A percentile compares a stretch with the other conserved stretches of the same genome.
Conservation (phyloP, 768 basidiomycete genomes). For the Collybiopsis confluens region DNA sequence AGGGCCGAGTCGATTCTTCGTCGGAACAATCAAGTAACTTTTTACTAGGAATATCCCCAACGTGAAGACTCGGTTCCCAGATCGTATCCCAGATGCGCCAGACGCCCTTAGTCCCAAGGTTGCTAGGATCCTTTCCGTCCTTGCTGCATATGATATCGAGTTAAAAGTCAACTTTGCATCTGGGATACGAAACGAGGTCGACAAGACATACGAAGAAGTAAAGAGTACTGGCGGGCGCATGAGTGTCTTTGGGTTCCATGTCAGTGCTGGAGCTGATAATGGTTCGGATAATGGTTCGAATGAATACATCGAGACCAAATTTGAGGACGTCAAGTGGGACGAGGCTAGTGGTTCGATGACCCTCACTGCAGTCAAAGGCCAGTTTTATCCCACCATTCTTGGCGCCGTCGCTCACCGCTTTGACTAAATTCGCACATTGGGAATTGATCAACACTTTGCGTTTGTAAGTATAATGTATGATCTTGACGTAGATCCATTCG, state of each 20-base stretch:
- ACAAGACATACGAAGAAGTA: conserved; percentile 9
- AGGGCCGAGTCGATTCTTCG: neutral
- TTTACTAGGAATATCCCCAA: conserved; percentile 4
- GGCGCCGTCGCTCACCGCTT: conserved; percentile 5
- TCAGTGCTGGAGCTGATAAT: neutral
- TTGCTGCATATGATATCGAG: conserved; percentile 8
- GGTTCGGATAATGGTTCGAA: too few relatives aligned
- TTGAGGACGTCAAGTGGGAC: conserved; percentile 9
- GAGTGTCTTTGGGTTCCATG: conserved; percentile 9
- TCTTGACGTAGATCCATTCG: too few relatives aligned
- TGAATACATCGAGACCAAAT: conserved; percentile 1
- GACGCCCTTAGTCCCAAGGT: conserved; percentile 6
- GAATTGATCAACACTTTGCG: too few relatives aligned
- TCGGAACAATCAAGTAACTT: neutral
- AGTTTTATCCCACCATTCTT: conserved; percentile 10
- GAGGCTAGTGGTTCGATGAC: conserved; percentile 7
- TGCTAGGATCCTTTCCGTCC: conserved; percentile 4
- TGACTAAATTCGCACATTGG: too few relatives aligned
- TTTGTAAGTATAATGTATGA: too few relatives aligned
- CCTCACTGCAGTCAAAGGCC: conserved; percentile 6
- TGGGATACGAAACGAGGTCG: neutral
- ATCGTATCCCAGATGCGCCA: conserved; percentile 8
- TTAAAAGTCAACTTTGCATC: conserved; percentile 4
- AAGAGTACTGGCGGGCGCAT: conserved; percentile 3
- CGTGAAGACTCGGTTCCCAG: conserved; percentile 8